Base-by-base conservation (phyloP, 208 protist species). In the Crithidia fasciculata region DNA sequence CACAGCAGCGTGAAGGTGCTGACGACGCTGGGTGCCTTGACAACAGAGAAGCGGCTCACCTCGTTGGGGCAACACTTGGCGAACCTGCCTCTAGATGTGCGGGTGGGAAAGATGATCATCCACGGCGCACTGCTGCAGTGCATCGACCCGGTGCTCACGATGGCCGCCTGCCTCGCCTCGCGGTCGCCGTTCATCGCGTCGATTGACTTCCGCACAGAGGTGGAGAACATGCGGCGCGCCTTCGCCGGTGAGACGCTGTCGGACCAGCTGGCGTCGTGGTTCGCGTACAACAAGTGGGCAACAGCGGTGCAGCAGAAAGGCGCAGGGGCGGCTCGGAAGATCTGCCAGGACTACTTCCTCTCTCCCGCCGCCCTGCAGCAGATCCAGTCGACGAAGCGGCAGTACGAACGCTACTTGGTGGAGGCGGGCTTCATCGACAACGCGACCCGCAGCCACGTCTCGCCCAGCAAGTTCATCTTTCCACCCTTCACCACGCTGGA, bases 41-140 rank as follows among this genome's bases (percentile, higher is more conserved):
- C 89, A 28, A 70, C 64, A 8, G 81, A 89, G 58, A 92, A 97
- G 69, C 88, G 86, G 13, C 76, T 99, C 8, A 98, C 97, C 4
- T 94, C 95, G 37, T 87, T 98, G 5, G 97, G 97, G 19, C 79
- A 84, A 56, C 94, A 97, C 66, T 75, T 98, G 16, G 93, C 95
- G n/a, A 95, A 95, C 56, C 72, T 98, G 0, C 97, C 97, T 0
- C 76, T 98, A 19, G 95, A 98, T 77, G 88, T 95, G 59, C 84
- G 87, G 54, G 75, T 98, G 18, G 96, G 93, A 10, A 99, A 98
- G 76, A 97, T 99, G 95, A 94, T 99, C 64, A 91, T 99, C n/a
- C 98, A 97, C 76, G 95, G 91, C 56, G 93, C 91, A 18, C 83
- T 99, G 19, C 89, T 99, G 50, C 80, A 96, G 50, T 99, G 98